Base-by-base conservation (phyloP, 352 stramenopile genomes). In the Pythium coloratum region DNA sequence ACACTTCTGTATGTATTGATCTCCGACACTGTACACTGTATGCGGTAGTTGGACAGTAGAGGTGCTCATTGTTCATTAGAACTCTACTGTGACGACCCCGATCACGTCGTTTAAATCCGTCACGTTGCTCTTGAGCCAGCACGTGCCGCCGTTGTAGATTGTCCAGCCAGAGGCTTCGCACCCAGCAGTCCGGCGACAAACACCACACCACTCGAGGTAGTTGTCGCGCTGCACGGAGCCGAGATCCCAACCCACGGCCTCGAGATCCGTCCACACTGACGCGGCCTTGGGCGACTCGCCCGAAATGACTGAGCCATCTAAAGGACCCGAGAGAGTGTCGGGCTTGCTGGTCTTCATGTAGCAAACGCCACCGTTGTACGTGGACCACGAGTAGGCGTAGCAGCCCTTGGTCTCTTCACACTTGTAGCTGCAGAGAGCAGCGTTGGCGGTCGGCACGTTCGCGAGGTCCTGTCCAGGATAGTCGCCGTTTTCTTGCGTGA, bases 91-190 rank as follows among this genome's bases (percentile, higher is more conserved):
- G n/a, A n/a, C n/a, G n/a, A n/a, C n/a, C n/a, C n/a, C n/a, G n/a
- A n/a, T n/a, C n/a, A n/a, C n/a, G n/a, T n/a, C n/a, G n/a, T n/a
- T n/a, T n/a, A n/a, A n/a, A n/a, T n/a, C n/a, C n/a, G n/a, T n/a
- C n/a, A n/a, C n/a, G n/a, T 24, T 24, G 20, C 20, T 38, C 62
- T 90, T 88, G 24, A 88, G 67, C 68, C 72, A 88, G 59, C 80
- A 87, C 13, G 73, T 86, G 10, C 80, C 80, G 20, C 72, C 66
- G 28, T 81, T 80, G 68, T 73, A 75, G 55, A n/a, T n/a, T n/a
- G n/a, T n/a, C n/a, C n/a, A n/a, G n/a, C n/a, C n/a, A n/a, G n/a
- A n/a, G n/a, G n/a, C n/a, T n/a, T n/a, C n/a, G 7, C 40, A 49
- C 3, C 40, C 40, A 24, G 6, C 6, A 3, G 40, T 49, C 4